phyloP scores from a whole-genome alignment of 139 green algal species.

The Penium margaritaceum region DNA sequence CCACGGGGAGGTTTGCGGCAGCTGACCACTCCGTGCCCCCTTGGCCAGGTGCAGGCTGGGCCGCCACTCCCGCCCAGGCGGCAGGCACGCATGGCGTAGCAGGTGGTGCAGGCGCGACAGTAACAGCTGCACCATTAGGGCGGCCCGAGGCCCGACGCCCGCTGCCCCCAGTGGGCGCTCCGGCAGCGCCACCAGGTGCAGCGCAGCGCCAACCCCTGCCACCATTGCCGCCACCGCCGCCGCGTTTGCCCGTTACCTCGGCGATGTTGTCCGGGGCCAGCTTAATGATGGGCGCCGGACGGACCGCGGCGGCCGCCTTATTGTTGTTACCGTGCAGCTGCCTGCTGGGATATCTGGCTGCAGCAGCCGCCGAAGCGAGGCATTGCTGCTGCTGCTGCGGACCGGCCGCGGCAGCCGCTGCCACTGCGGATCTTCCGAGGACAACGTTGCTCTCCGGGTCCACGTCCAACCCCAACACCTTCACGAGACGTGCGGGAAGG shows the following conservation, averaged over 20 bases:
- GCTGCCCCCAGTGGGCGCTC: not conserved
- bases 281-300: not conserved
- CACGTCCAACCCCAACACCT: constrained; percentile 1
- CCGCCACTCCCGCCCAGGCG: too few relatives aligned
- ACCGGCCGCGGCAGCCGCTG: not conserved
- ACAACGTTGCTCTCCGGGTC: constrained; percentile 2
- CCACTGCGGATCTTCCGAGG: not conserved
- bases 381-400: too few relatives aligned
- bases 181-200: not conserved
- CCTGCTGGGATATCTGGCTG: too few relatives aligned
- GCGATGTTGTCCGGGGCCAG: not conserved
- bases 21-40: too few relatives aligned
- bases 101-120: too few relatives aligned
- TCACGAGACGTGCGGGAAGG: constrained; percentile 8
- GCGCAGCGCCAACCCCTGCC: not conserved
- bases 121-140: too few relatives aligned
- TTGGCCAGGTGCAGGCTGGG: too few relatives aligned
- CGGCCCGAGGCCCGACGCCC: too few relatives aligned
- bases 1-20: too few relatives aligned
- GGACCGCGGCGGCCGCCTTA: not conserved
- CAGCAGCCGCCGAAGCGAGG: not conserved
- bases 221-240: not conserved
- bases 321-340: too few relatives aligned
- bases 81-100: too few relatives aligned
- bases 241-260: too few relatives aligned